phyloP scores from a whole-genome alignment of 352 stramenopile genomes.

The Phytophthora meadii region DNA sequence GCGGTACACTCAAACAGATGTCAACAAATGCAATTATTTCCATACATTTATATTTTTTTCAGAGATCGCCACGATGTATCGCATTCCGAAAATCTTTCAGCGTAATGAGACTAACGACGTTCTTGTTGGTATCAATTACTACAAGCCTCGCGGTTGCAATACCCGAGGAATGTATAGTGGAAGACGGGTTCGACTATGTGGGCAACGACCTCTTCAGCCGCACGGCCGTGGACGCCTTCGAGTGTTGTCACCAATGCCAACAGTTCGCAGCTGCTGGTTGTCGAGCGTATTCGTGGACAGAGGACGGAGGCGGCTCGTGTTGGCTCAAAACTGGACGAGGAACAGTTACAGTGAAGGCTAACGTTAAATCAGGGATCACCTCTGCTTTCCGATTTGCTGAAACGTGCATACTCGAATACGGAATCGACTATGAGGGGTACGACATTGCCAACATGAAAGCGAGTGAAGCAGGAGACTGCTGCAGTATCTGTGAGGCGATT shows the following conservation, averaged over 20 bases:
- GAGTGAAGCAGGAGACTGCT: slow-evolving; percentile 24
- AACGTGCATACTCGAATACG: slow-evolving; percentile 29
- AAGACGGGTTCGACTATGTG: slow-evolving; percentile 44
- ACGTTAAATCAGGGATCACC: slow-evolving; percentile 34
- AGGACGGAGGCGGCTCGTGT: slow-evolving; percentile 51
- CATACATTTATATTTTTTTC: slow-evolving; percentile 1
- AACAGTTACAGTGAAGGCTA: slow-evolving; percentile 24
- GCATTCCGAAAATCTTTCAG: slow-evolving; percentile 13
- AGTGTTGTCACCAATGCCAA: slow-evolving; percentile 39
- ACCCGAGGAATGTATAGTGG: slow-evolving; percentile 25
- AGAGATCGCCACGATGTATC: neutral
- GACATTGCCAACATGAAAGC: slow-evolving; percentile 25
- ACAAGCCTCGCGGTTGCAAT: neutral
- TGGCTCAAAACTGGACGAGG: slow-evolving; percentile 64
- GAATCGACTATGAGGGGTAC: slow-evolving; percentile 36
- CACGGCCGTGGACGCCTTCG: slow-evolving; percentile 5
- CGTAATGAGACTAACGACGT: slow-evolving; percentile 2
- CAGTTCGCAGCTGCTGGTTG: slow-evolving; percentile 26
- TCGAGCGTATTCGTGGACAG: slow-evolving; percentile 58
- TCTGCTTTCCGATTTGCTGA: slow-evolving; percentile 21
- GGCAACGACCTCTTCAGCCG: slow-evolving; percentile 42
- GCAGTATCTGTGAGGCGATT: slow-evolving; percentile 28
- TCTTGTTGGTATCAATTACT: neutral
- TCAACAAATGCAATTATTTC: slow-evolving; percentile 5
- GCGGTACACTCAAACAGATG: neutral